phyloP scores from a whole-genome alignment of 2,329 filamentous ascomycete genomes.

The Amylocarpus encephaloides region DNA sequence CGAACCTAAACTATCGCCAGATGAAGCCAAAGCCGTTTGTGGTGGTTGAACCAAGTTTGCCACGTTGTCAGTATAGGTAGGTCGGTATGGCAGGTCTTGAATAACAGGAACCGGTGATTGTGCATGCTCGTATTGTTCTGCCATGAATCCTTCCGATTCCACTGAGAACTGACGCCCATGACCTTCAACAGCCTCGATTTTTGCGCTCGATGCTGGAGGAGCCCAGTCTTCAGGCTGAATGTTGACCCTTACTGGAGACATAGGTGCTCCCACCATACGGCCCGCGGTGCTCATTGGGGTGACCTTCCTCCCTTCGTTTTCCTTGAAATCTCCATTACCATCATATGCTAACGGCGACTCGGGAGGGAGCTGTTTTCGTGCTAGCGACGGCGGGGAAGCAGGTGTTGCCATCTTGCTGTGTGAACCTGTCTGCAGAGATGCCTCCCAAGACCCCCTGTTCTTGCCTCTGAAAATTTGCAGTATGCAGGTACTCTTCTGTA shows the following conservation, averaged over 20 bases:
- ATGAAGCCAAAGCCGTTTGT: constrained; percentile 27
- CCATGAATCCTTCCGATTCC: constrained; percentile 13
- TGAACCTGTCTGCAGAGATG: background rate
- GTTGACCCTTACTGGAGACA: constrained; percentile 51
- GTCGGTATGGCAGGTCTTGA: constrained; percentile 27
- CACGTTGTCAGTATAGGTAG: constrained; percentile 20
- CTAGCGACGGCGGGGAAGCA: constrained; percentile 14
- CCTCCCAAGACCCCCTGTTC: background rate
- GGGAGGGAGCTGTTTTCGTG: constrained; percentile 14
- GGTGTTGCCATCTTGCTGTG: constrained; percentile 20
- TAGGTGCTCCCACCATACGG: constrained; percentile 44
- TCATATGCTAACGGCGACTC: constrained; percentile 9
- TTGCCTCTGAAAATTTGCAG: background rate
- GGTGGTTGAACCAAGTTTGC: constrained; percentile 27
- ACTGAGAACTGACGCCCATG: constrained; percentile 13
- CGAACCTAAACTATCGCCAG: constrained; percentile 20
- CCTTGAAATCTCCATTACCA: constrained; percentile 19
- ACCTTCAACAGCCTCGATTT: constrained; percentile 38
- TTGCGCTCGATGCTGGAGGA: constrained; percentile 44
- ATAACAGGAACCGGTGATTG: constrained; percentile 15
- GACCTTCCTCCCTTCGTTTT: constrained; percentile 22
- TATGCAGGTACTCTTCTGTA: too few species aligned
- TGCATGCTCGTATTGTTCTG: constrained; percentile 8
- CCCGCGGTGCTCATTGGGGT: constrained; percentile 20
- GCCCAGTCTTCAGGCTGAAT: constrained; percentile 48